Percentiles rank a stretch among this genome's conserved stretches.
Conservation (phyloP, 805 yeast species). For the Pichia occidentalis region DNA sequence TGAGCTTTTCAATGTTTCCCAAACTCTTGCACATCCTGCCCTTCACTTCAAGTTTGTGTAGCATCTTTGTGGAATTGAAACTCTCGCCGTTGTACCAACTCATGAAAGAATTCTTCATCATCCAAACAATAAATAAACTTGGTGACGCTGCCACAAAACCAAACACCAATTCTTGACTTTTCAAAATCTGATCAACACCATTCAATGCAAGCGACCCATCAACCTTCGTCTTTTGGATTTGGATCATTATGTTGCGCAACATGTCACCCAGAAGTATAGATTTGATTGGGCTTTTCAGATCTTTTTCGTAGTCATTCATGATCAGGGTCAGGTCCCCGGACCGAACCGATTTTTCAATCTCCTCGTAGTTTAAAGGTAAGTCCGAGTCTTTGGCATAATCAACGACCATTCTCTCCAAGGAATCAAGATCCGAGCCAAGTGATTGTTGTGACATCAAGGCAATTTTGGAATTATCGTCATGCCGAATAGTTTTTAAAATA, state of each 20-base stretch:
- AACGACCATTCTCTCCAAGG: constrained; percentile 81
- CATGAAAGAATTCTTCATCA: constrained; percentile 29
- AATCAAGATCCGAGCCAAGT: constrained; percentile 66
- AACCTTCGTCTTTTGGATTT: constrained; percentile 92
- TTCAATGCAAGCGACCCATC: constrained; percentile 86
- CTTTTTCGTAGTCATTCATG: constrained; percentile 74
- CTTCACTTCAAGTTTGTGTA: constrained; percentile 1
- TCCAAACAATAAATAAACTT: constrained; percentile 52
- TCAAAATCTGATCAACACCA: constrained; percentile 84
- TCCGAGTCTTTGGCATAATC: constrained; percentile 49
- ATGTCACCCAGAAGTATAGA: constrained; percentile 63
- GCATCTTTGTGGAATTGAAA: background rate
- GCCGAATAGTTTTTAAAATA: constrained; percentile 73
- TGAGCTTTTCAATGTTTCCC: constrained; percentile 19
- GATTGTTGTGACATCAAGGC: constrained; percentile 78
- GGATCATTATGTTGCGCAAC: constrained; percentile 73
- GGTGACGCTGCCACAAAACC: constrained; percentile 90
- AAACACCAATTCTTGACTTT: constrained; percentile 91
- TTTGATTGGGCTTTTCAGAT: constrained; percentile 61
- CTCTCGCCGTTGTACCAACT: constrained; percentile 13
- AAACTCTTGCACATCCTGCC: constrained; percentile 8
- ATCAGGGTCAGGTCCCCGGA: constrained; percentile 76
- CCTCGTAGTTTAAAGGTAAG: constrained; percentile 15
- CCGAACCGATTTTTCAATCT: constrained; percentile 43
- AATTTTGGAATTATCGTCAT: constrained; percentile 66